These are phyloP conservation scores for Neurospora sp. DNA, from an alignment of 2,329 filamentous ascomycete genomes.

Conservation along the genomic window DNA sequence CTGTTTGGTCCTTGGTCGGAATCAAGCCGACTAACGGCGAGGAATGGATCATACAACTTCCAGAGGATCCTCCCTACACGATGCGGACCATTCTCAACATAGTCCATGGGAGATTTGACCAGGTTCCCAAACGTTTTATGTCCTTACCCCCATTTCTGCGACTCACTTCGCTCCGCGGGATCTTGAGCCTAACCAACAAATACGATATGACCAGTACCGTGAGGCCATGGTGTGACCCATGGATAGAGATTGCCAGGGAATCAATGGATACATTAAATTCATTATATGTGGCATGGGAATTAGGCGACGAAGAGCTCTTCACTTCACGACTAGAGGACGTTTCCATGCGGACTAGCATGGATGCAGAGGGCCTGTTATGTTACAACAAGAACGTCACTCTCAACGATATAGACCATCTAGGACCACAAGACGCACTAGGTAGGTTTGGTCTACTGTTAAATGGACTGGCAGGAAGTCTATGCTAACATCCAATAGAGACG, in stretches of 20 bases:
- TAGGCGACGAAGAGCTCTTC: background rate
- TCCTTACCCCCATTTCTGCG: too few species aligned
- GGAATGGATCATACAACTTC: background rate
- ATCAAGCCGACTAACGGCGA: background rate
- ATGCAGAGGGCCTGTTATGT: background rate
- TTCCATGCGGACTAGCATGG: background rate
- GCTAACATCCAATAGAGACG: background rate
- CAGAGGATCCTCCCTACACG: background rate
- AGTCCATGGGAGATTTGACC: background rate
- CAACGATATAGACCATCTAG: background rate
- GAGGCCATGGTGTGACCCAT: background rate
- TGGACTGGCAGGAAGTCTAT: background rate
- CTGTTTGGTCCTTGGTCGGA: background rate
- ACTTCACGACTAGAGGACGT: background rate
- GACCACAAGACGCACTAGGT: background rate
- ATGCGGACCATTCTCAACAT: background rate
- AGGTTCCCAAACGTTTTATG: background rate
- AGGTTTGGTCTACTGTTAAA: background rate
- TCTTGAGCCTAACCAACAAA: background rate
- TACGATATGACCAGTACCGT: background rate
- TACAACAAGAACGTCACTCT: too few species aligned
- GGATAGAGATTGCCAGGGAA: background rate
- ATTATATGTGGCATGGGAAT: background rate
- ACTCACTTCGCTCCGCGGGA: too few species aligned
- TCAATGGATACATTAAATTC: too few species aligned